These are phyloP conservation scores for Falciphora oryzae DNA, from an alignment of 2,329 filamentous ascomycete species.

Conservation along the genomic window DNA sequence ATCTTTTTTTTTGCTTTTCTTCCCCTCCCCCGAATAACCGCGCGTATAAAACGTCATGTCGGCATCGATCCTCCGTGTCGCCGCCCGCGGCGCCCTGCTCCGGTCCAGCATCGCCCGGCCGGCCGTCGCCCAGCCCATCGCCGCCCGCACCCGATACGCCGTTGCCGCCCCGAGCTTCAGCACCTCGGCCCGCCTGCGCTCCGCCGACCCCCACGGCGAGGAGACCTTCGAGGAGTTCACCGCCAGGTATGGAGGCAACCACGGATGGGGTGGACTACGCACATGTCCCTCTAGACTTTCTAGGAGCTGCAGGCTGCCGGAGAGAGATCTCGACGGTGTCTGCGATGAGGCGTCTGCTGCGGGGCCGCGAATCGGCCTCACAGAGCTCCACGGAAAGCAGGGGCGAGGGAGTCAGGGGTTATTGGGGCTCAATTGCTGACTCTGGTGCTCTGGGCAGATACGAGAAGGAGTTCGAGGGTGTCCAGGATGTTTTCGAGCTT, in stretches of 20 bases:
- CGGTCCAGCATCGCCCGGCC: slow-evolving; percentile 56
- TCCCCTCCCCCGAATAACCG: slow-evolving; percentile 2
- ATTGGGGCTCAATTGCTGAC: slow-evolving; percentile 31
- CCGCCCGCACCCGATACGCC: slow-evolving; percentile 42
- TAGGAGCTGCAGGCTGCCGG: no score
- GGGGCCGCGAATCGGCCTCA: not conserved
- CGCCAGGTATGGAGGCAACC: slow-evolving; percentile 66
- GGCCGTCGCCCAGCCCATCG: slow-evolving; percentile 43
- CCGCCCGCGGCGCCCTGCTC: slow-evolving; percentile 63
- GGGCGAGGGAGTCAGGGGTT: not conserved
- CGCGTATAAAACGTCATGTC: slow-evolving; percentile 33
- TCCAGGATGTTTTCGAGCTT: slow-evolving; percentile 99
- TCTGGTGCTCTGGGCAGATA: slow-evolving; percentile 57
- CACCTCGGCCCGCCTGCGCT: slow-evolving; percentile 51
- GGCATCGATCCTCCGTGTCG: slow-evolving; percentile 62
- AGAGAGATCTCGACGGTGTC: not conserved
- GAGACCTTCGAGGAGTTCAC: slow-evolving; percentile 99
- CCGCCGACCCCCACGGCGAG: slow-evolving; percentile 62
- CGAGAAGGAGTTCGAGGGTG: slow-evolving; percentile 97
- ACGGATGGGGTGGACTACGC: not conserved
- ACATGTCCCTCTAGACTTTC: not conserved
- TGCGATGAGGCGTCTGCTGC: not conserved
- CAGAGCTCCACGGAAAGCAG: not conserved
- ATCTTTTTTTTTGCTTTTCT: not conserved
- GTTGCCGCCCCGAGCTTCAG: slow-evolving; percentile 53